These are phyloP conservation scores for Lactuca saligna DNA, from an alignment of 129 eudicot genomes.

Conservation along the genomic window DNA sequence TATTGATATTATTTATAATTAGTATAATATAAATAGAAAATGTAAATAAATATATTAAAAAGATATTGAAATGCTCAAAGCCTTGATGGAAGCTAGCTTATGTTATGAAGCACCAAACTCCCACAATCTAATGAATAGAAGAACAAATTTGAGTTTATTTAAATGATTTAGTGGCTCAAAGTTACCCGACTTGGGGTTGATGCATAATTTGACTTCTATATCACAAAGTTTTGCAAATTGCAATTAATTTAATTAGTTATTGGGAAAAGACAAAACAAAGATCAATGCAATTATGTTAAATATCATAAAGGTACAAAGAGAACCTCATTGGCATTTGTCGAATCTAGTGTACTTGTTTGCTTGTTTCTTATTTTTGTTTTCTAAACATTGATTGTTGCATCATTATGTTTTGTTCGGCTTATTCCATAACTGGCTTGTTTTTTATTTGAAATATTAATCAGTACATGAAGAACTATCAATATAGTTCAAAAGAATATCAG, in stretches of 20 bases:
- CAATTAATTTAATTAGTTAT: conserved; percentile 2
- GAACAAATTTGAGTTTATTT: conserved; percentile 26
- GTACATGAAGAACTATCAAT: background rate
- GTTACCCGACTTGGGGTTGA: conserved; percentile 35
- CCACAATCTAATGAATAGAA: conserved; percentile 17
- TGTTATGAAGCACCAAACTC: conserved; percentile 28
- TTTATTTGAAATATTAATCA: background rate
- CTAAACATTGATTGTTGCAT: conserved; percentile 28
- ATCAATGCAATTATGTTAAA: conserved; percentile 34
- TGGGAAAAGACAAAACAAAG: conserved; percentile 36
- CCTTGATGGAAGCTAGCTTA: conserved; percentile 36
- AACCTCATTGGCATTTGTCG: conserved; percentile 47
- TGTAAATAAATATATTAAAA: conserved; percentile 2
- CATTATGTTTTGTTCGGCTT: conserved; percentile 24
- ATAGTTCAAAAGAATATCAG: background rate
- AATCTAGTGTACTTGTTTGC: conserved; percentile 39
- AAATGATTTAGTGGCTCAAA: conserved; percentile 41
- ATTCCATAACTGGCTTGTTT: background rate
- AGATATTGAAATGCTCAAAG: conserved; percentile 25
- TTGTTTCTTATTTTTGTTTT: conserved; percentile 40
- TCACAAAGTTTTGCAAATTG: conserved; percentile 32
- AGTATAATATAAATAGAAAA: background rate
- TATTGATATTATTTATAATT: background rate
- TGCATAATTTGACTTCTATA: conserved; percentile 34
- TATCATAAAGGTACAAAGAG: conserved; percentile 31